Conservation (phyloP, 257 asterid genomes). For the Lantana camara region DNA sequence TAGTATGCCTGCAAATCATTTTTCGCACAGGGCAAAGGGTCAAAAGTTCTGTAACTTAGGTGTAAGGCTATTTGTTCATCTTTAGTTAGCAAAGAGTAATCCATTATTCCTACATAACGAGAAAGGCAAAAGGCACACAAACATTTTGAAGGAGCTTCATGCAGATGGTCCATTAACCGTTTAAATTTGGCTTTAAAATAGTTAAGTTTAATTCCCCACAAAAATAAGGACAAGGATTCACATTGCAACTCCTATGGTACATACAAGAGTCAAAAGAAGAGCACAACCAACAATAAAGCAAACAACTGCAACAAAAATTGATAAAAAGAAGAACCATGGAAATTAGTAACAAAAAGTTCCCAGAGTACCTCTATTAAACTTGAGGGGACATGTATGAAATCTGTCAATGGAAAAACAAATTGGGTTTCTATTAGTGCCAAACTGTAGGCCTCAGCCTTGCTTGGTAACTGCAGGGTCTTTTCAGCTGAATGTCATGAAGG, state of each 20-base stretch:
- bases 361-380: conserved; percentile 47
- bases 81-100: too few relatives aligned
- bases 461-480: conserved; percentile 55
- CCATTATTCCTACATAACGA: too few relatives aligned
- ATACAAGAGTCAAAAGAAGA: background rate
- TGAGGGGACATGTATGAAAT: conserved; percentile 32
- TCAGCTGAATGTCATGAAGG: conserved; percentile 35
- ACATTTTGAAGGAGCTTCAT: too few relatives aligned
- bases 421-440: conserved; percentile 36
- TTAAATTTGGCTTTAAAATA: background rate
- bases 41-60: too few relatives aligned
- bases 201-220: background rate
- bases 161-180: background rate
- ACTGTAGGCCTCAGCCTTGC: conserved; percentile 48
- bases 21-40: too few relatives aligned
- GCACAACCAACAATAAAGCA: background rate
- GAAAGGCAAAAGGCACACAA: background rate
- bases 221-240: background rate
- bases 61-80: too few relatives aligned
- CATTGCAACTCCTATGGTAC: too few relatives aligned
- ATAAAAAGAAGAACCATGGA: background rate
- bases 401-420: conserved; percentile 44
- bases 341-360: conserved; percentile 16
- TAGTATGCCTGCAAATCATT: too few relatives aligned
- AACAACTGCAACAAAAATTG: background rate